phyloP scores from a whole-genome alignment of 1,284 basidiomycete species.

The Amylostereum chailletii region DNA sequence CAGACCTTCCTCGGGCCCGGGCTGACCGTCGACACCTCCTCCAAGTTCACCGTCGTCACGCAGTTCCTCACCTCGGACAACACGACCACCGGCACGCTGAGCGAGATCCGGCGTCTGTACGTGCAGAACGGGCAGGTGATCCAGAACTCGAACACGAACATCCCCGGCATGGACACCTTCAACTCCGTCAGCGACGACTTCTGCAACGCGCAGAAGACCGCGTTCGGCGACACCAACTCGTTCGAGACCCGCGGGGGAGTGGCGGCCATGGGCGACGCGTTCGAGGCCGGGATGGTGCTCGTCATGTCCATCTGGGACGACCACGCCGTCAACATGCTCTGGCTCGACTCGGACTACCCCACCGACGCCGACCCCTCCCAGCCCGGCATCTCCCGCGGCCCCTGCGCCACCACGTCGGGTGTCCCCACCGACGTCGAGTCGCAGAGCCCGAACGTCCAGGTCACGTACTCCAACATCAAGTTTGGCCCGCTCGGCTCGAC shows the following conservation, averaged over 20 bases:
- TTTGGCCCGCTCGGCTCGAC: constrained; percentile 46
- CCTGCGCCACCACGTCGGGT: constrained; percentile 41
- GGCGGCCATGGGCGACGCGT: constrained; percentile 31
- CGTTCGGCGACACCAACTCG: constrained; percentile 26
- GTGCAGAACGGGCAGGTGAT: constrained; percentile 43
- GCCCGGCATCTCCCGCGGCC: constrained; percentile 45
- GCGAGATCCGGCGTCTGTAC: constrained; percentile 45
- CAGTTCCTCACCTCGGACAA: constrained; percentile 41
- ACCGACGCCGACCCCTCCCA: constrained; percentile 26
- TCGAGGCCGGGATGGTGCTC: constrained; percentile 43
- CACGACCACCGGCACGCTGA: constrained; percentile 34
- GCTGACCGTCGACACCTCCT: constrained; percentile 35
- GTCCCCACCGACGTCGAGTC: constrained; percentile 37
- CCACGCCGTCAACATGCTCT: constrained; percentile 46
- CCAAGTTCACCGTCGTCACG: constrained; percentile 36
- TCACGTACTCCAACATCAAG: constrained; percentile 51
- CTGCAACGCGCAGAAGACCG: constrained; percentile 30
- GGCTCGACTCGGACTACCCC: constrained; percentile 53
- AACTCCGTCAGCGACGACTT: constrained; percentile 30
- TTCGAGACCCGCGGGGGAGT: constrained; percentile 28
- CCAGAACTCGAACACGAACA: constrained; percentile 37
- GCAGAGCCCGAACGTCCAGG: constrained; percentile 28
- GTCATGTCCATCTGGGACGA: constrained; percentile 51
- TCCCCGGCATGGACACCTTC: constrained; percentile 27
- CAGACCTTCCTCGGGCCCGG: constrained; percentile 37